Base-by-base conservation (phyloP, 768 basidiomycete species). In the Daedaleopsis sinensis region DNA sequence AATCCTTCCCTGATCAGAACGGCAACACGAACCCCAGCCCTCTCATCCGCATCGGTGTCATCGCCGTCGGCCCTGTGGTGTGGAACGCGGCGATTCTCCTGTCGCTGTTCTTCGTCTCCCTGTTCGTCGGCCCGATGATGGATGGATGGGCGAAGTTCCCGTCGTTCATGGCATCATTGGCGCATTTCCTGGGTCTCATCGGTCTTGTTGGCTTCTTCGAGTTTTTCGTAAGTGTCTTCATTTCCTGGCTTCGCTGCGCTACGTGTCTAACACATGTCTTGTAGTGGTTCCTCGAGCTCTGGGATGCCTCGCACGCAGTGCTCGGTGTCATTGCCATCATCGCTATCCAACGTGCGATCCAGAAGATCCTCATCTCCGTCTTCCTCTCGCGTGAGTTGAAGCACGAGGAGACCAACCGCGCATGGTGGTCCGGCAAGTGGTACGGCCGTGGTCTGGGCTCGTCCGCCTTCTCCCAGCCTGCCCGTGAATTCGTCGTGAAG, bases 381-480 rank as follows among this genome's bases (percentile, higher is more conserved):
- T 94, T 96, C 84, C 83, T 98, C 49, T 93, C 94, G 24, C 90
- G 97, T 70, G 97, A 99, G 76, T 96, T 90, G 82, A 98, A 98
- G 79, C 94, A 97, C 72, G 97, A 99, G 71, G 95, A 98, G 79
- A 96, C 93, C 27, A 98, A 98, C 78, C 84, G 93, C 62, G 96
- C 96, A 1, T 98, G 96, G 96, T 99, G 97, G 97, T 95, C 96
- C 18, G 96, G 95, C 63, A 90, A 91, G 79, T 98, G 97, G 97
- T 96, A 96, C 72, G 95, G 96, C 50, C 84, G 94, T 60, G 93
- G 94, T 32, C 81, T 99, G 19, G 96, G 96, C 15, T 83, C 83
- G n/a, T 90, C 92, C 37, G 94, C 92, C 39, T 87, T 96, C 72
- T 95, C 94, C 35, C 97, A 98, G 73, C 95, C 96, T 36, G 94